These are phyloP conservation scores for Vanderwaltozyma yarrowii DNA, from an alignment of 805 yeast genomes.

Conservation along the genomic window DNA sequence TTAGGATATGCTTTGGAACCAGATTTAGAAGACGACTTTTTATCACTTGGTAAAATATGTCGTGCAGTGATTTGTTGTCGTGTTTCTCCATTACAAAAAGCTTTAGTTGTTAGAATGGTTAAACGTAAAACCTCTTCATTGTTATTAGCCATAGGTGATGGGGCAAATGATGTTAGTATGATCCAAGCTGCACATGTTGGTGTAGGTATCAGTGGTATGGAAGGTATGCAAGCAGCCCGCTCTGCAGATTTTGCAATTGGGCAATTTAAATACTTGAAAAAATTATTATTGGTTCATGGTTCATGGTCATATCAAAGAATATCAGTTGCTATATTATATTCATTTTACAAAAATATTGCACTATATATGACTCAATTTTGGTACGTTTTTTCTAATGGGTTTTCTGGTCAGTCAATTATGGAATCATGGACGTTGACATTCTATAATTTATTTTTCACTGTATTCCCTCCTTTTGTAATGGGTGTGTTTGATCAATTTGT, in stretches of 20 bases:
- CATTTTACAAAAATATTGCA: slow-evolving; percentile 92
- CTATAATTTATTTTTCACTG: slow-evolving; percentile 91
- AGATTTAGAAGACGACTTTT: slow-evolving; percentile 64
- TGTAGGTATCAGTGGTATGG: slow-evolving; percentile 98
- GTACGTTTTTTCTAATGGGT: slow-evolving; percentile 89
- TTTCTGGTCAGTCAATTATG: slow-evolving; percentile 89
- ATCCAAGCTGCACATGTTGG: slow-evolving; percentile 99
- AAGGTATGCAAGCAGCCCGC: slow-evolving; percentile 99
- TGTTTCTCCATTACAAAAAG: slow-evolving; percentile 95
- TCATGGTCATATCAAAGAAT: slow-evolving; percentile 96
- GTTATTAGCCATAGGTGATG: slow-evolving; percentile 92
- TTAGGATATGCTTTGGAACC: slow-evolving; percentile 76
- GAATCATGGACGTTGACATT: slow-evolving; percentile 98
- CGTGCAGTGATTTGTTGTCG: slow-evolving; percentile 97
- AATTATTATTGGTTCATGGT: slow-evolving; percentile 85
- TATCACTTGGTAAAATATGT: slow-evolving; percentile 76
- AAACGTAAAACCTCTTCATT: slow-evolving; percentile 66
- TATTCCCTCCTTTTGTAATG: slow-evolving; percentile 87
- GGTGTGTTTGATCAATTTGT: slow-evolving; percentile 97
- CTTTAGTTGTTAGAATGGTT: slow-evolving; percentile 89
- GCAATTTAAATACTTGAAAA: slow-evolving; percentile 79
- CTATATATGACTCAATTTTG: slow-evolving; percentile 97
- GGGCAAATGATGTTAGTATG: slow-evolving; percentile 98
- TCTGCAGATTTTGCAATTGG: slow-evolving; percentile 97
- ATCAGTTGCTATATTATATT: slow-evolving; percentile 83